Percentiles rank a stretch among this genome's conserved stretches.
Conservation (phyloP, 805 yeast species). For the Saccharomyces kudriavzevii region DNA sequence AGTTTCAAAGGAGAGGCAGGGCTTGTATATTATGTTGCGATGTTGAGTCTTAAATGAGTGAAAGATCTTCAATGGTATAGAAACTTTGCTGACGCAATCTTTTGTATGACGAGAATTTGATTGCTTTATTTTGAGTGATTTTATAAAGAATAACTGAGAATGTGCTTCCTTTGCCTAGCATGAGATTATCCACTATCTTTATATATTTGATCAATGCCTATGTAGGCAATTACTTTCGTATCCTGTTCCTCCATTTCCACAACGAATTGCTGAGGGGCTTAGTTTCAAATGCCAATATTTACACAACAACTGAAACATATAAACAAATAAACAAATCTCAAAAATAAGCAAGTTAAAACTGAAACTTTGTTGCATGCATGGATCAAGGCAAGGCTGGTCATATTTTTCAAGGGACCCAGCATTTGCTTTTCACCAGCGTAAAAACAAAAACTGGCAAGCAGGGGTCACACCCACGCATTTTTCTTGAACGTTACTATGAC, state of each 20-base stretch:
- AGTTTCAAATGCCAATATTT: not conserved
- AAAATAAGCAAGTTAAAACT: not conserved
- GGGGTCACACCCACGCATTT: not conserved
- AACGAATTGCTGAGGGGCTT: not conserved
- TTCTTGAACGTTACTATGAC: not conserved
- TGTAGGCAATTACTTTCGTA: not conserved
- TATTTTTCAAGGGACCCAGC: not conserved
- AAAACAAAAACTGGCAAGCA: not conserved
- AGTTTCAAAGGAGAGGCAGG: not conserved
- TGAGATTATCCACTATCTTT: not conserved
- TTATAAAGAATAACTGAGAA: not conserved
- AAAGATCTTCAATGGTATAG: not conserved
- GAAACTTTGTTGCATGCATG: not conserved
- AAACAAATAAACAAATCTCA: not conserved
- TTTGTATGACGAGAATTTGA: not conserved
- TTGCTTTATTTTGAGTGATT: not conserved
- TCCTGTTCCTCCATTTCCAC: not conserved
- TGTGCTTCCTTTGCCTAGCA: not conserved
- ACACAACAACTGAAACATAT: not conserved
- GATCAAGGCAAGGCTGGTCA: not conserved
- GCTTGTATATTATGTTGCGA: not conserved
- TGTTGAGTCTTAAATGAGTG: not conserved
- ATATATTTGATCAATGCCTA: not conserved
- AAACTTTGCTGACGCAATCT: not conserved
- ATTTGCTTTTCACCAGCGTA: not conserved